Base-by-base conservation (phyloP, 257 asterid genomes). In the Solanum medicagineum region DNA sequence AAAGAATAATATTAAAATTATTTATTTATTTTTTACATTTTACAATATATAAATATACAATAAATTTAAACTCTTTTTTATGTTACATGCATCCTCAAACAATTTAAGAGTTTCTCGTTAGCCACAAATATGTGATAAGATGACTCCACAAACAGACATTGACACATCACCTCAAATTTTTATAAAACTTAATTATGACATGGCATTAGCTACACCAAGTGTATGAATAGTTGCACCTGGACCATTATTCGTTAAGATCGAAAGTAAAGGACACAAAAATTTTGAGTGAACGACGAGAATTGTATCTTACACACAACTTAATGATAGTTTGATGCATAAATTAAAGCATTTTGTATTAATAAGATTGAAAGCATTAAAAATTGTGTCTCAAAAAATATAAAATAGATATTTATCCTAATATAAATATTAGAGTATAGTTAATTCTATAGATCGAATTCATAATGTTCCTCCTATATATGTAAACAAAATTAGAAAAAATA, bases 331-430 rank as follows among this genome's bases (percentile, higher is more conserved):
- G 1, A 59, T 59, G 1, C 3, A 59, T 1, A 9, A 0, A 36
- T 36, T 36, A 36, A 36, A 59, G 2, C 0, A 20, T 59, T 59
- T 59, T 1, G 3, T 20, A 5, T 20, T 59, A 20, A 20, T 20
- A 59, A 59, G 6, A 2, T 59, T 0, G n/a, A 59, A 1, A 0
- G 10, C 4, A 59, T 0, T 59, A 59, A 59, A 0, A 0, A 45
- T 20, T 3, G 0, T 6, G 4, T 9, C n/a, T 0, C 13, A 9
- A 20, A 2, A 59, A 10, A 13, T 59, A 0, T n/a, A n/a, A 59
- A 9, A 7, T 3, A n/a, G 0, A 59, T 59, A 22, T 9, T 0
- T n/a, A n/a, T 59, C 3, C 4, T 10, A 9, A n/a, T 59, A 59
- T 7, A n/a, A n/a, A n/a, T 2, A 59, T 59, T 59, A 59, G 5